Percentiles rank a stretch among this genome's conserved stretches.
Conservation (phyloP, 1,284 basidiomycete genomes). For the Fistulina hepatica region DNA sequence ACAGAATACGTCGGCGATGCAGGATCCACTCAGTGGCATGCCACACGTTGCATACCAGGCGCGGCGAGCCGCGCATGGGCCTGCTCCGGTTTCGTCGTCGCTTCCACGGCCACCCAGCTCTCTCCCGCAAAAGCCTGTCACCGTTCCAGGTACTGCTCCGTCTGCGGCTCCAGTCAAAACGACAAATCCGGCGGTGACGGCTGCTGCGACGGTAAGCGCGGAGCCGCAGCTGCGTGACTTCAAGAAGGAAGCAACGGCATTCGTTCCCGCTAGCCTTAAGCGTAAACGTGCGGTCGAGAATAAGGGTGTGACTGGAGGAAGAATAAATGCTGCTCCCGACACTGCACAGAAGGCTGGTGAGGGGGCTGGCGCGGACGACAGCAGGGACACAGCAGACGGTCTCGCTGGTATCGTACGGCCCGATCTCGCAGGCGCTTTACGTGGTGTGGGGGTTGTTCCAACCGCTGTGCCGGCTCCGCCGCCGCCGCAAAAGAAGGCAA, state of each 20-base stretch:
- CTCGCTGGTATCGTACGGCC: constrained; percentile 38
- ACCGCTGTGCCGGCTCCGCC: constrained; percentile 18
- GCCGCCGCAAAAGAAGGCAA: constrained; percentile 22
- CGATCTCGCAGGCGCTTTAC: constrained; percentile 53
- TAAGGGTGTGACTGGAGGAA: constrained; percentile 23
- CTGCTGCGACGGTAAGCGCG: constrained; percentile 64
- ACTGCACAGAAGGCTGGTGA: constrained; percentile 27
- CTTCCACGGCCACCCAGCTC: constrained; percentile 23
- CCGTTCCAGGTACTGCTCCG: no score
- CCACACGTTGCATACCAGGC: constrained; percentile 61
- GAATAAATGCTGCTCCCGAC: constrained; percentile 55
- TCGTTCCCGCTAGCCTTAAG: constrained; percentile 66
- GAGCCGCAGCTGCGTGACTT: constrained; percentile 81
- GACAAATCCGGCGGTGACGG: constrained; percentile 22
- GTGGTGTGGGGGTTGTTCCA: constrained; percentile 33
- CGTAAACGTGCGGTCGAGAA: constrained; percentile 41
- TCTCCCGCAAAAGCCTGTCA: constrained; percentile 23
- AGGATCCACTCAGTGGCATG: constrained; percentile 51
- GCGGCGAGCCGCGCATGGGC: constrained; percentile 31
- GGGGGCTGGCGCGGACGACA: constrained; percentile 20
- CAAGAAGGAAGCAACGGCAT: constrained; percentile 85
- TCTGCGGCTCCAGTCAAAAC: no score
- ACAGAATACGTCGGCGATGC: constrained; percentile 38
- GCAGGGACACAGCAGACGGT: constrained; percentile 10
- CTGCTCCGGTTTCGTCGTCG: constrained; percentile 24